Percentiles rank a stretch among this genome's conserved stretches.
Evolutionary conservation across 2,329 filamentous ascomycete genomes (phyloP).

Genomic region (Aschersonia sp.): DNA sequence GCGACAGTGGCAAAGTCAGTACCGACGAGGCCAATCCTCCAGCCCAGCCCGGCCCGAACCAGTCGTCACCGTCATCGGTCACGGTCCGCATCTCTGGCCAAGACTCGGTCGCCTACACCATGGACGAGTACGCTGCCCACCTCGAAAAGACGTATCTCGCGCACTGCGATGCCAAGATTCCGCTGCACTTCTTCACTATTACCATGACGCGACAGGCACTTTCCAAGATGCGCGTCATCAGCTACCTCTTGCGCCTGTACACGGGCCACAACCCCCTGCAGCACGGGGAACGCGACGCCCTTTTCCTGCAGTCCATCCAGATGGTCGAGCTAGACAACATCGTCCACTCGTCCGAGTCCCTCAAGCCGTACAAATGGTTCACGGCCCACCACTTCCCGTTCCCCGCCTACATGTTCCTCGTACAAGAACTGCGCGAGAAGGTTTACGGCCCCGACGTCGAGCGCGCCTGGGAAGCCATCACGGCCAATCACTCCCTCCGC

Average conservation of each 20-base stretch:
- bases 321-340: slow-evolving; percentile 47
- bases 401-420: slow-evolving; percentile 45
- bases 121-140: slow-evolving; percentile 38
- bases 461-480: slow-evolving; percentile 42
- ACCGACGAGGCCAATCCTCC: slow-evolving; percentile 12
- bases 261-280: slow-evolving; percentile 24
- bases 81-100: slow-evolving; percentile 33
- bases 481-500: slow-evolving; percentile 37
- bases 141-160: slow-evolving; percentile 42
- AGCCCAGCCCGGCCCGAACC: slow-evolving; percentile 8
- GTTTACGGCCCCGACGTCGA: slow-evolving; percentile 41
- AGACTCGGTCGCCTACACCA: slow-evolving; percentile 30
- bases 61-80: slow-evolving; percentile 13
- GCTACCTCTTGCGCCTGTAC: slow-evolving; percentile 35
- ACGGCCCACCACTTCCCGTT: slow-evolving; percentile 45
- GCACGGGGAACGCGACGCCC: slow-evolving; percentile 32
- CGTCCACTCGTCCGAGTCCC: slow-evolving; percentile 33
- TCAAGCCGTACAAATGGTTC: slow-evolving; percentile 43
- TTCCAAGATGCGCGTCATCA: slow-evolving; percentile 41
- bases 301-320: slow-evolving; percentile 39
- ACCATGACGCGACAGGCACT: slow-evolving; percentile 41
- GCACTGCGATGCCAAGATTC: slow-evolving; percentile 42
- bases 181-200: slow-evolving; percentile 43
- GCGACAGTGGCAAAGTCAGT: slow-evolving; percentile 17
- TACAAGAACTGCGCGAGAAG: slow-evolving; percentile 38